Evolutionary conservation across 768 basidiomycete species (phyloP).

Genomic region (Cystobasidium tubakii): DNA sequence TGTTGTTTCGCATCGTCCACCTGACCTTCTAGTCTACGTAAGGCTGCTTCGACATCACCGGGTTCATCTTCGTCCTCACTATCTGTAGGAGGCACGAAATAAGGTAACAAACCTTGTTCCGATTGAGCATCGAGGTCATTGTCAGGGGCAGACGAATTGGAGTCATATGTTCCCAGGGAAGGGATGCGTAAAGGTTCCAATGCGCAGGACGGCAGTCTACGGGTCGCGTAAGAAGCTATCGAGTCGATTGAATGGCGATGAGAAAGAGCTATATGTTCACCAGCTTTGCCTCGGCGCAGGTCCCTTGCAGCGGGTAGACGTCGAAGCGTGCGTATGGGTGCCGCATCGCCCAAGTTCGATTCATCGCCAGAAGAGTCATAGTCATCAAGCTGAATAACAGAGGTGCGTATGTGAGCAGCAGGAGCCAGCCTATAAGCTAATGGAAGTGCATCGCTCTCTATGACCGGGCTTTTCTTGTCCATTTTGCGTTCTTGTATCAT

Average conservation of each 20-base stretch:
- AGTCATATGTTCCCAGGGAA: conserved; percentile 15
- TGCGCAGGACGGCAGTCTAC: conserved; percentile 7
- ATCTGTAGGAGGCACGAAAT: conserved; percentile 49
- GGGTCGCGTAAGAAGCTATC: conserved; percentile 32
- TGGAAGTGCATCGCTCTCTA: too few species aligned
- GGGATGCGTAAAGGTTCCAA: conserved; percentile 5
- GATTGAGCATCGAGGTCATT: conserved; percentile 22
- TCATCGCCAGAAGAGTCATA: conserved; percentile 43
- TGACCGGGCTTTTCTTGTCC: too few species aligned
- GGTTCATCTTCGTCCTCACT: conserved; percentile 61
- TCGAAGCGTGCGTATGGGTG: conserved; percentile 43
- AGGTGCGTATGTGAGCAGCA: not conserved
- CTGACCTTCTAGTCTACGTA: conserved; percentile 74
- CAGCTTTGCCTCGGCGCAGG: conserved; percentile 35
- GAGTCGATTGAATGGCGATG: conserved; percentile 31
- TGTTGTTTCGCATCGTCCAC: conserved; percentile 65
- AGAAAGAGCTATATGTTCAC: not conserved
- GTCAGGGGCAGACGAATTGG: conserved; percentile 21
- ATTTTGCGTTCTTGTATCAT: not conserved
- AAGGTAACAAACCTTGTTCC: conserved; percentile 55
- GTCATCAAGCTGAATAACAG: conserved; percentile 45
- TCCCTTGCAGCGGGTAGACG: conserved; percentile 41
- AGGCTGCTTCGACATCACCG: conserved; percentile 75
- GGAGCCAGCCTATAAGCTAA: conserved; percentile 17
- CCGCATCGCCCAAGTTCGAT: conserved; percentile 37